Percentiles rank a stretch among this genome's conserved stretches.
Evolutionary conservation across 169 alveolate genomes (phyloP).

Genomic region (Perkinsus marinus): DNA sequence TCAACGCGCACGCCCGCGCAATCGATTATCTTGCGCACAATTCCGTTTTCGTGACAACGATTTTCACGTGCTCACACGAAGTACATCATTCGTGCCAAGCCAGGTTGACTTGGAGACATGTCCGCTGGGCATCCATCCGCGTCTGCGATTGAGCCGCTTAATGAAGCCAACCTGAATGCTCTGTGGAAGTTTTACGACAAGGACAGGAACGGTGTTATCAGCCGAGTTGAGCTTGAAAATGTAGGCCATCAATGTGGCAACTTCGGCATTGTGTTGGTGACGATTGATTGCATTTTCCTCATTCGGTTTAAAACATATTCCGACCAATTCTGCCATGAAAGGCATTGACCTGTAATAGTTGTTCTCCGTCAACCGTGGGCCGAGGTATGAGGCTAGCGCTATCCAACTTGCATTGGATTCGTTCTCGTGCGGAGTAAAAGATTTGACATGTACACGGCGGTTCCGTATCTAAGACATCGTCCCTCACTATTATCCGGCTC

Average conservation of each 20-base stretch:
- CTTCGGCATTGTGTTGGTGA: too few species aligned
- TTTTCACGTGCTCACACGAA: not conserved
- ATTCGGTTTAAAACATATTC: too few species aligned
- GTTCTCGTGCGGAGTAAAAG: too few species aligned
- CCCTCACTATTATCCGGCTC: too few species aligned
- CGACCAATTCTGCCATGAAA: too few species aligned
- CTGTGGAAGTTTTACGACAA: not conserved
- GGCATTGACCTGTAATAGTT: too few species aligned
- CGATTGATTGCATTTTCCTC: too few species aligned
- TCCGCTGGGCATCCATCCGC: not conserved
- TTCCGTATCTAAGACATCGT: too few species aligned
- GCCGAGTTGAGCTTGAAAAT: not conserved
- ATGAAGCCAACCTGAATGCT: not conserved
- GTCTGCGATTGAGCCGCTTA: not conserved
- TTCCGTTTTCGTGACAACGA: not conserved
- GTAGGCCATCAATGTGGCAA: not conserved
- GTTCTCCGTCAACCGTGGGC: too few species aligned
- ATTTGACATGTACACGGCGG: too few species aligned
- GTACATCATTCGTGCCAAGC: not conserved
- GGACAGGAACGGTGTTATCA: not conserved
- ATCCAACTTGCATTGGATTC: too few species aligned
- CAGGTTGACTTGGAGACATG: not conserved
- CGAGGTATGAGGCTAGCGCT: too few species aligned
- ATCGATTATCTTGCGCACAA: not conserved
- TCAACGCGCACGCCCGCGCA: not conserved